These are phyloP conservation scores for Colletotrichum sp. DNA, from an alignment of 2,329 filamentous ascomycete genomes.

Conservation along the genomic window DNA sequence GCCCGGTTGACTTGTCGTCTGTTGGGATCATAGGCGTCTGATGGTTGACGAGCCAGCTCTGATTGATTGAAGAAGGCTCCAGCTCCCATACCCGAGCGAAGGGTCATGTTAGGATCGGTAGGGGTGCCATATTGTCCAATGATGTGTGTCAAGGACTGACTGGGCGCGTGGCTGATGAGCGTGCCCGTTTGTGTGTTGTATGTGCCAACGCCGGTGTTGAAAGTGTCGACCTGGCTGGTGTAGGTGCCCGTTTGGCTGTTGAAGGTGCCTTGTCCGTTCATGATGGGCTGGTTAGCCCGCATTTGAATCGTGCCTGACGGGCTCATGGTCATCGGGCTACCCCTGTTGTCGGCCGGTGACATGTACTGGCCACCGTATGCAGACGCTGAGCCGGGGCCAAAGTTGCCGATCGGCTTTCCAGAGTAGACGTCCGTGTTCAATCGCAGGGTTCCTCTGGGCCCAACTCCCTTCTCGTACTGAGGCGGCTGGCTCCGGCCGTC, in stretches of 20 bases:
- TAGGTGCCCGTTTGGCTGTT: background rate
- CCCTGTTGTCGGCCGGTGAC: slow-evolving; percentile 11
- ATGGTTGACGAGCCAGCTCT: slow-evolving; percentile 39
- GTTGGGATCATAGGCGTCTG: slow-evolving; percentile 38
- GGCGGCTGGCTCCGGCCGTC: slow-evolving; percentile 23
- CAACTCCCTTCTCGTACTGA: slow-evolving; percentile 28
- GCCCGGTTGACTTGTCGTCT: slow-evolving; percentile 42
- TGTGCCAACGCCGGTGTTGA: slow-evolving; percentile 1
- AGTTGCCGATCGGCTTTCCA: background rate
- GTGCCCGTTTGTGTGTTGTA: slow-evolving; percentile 23
- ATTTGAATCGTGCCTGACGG: slow-evolving; percentile 10
- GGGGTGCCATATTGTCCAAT: slow-evolving; percentile 10
- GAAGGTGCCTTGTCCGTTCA: slow-evolving; percentile 7
- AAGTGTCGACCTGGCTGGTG: slow-evolving; percentile 1
- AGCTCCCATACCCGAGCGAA: slow-evolving; percentile 40
- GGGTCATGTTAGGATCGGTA: slow-evolving; percentile 29
- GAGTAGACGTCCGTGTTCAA: slow-evolving; percentile 28
- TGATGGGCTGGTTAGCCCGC: background rate
- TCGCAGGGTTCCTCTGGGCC: slow-evolving; percentile 19
- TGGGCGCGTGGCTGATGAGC: slow-evolving; percentile 17
- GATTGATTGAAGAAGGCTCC: slow-evolving; percentile 44
- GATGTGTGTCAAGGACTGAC: slow-evolving; percentile 10
- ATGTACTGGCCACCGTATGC: slow-evolving; percentile 6
- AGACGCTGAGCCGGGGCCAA: background rate
- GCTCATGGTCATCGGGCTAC: slow-evolving; percentile 15